A percentile compares a stretch with the other conserved stretches of the same genome.
These are phyloP conservation scores for Piper betle DNA, from an alignment of 164 flowering plant species.

Conservation along the genomic window DNA sequence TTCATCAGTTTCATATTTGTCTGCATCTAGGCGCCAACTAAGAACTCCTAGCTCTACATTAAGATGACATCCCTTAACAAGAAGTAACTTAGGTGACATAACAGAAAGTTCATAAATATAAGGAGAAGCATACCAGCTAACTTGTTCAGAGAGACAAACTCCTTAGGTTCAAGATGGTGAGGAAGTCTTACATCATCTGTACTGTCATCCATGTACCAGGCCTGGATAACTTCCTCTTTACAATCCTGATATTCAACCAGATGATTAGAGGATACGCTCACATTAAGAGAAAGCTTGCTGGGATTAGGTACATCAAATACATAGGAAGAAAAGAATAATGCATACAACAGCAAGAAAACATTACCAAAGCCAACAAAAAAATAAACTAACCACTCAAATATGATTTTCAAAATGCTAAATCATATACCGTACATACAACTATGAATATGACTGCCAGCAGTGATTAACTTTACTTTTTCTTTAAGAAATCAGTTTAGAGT, in stretches of 20 bases:
- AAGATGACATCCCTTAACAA: background rate
- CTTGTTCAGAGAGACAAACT: constrained; percentile 66
- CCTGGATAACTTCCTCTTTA: constrained; percentile 70
- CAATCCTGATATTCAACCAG: constrained; percentile 37
- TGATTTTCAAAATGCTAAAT: too few species aligned
- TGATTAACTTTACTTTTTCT: too few species aligned
- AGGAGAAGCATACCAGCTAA: constrained; percentile 40
- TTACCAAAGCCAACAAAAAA: too few species aligned
- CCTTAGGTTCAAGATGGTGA: constrained; percentile 75
- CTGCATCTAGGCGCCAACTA: constrained; percentile 92
- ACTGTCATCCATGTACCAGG: constrained; percentile 98
- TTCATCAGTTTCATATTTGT: constrained; percentile 81
- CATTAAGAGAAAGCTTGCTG: background rate
- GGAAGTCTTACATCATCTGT: constrained; percentile 89
- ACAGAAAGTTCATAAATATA: background rate
- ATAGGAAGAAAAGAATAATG: too few species aligned
- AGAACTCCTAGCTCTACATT: constrained; percentile 78
- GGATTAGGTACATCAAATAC: too few species aligned
- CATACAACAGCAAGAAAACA: too few species aligned
- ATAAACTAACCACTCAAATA: too few species aligned
- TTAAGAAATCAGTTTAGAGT: too few species aligned
- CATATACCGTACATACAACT: too few species aligned
- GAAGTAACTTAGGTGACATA: background rate
- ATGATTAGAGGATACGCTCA: background rate
- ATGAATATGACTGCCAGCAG: too few species aligned